Evolutionary conservation across 345 rosid species (phyloP), one percentile per base, ranked within the genome.

Genomic region (Moricandia moricandioides): DNA sequence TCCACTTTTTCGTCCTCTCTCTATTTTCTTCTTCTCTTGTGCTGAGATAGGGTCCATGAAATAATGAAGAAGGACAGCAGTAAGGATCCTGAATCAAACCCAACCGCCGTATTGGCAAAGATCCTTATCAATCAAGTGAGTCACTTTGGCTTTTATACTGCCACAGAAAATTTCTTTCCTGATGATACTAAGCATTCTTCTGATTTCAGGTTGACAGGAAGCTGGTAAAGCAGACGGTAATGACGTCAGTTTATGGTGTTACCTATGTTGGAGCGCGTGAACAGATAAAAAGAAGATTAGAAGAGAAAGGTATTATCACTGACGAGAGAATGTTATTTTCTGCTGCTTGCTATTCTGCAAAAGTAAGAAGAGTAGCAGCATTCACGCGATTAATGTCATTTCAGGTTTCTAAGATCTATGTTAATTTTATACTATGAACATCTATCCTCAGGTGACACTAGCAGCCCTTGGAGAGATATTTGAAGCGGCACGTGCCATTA

Each of bases 201-300:
- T 79, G 49, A 60, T 82, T 84, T 80, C 90, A 95, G 99, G 97
- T 95, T 39, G 97, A 95, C 81, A 79, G 97, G 64, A 95, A 92
- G 83, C 78, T 95, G 77, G 97, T 95, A 54, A 92, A 92, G 74
- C 99, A 95, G 78, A 95, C 99, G 0, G 99, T 95, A 77, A 95
- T 95, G 99, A 95, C 99, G 66, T 95, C 99, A 73, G 99, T 95
- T 40, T 95, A 95, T 89, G 99, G 98, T 73, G 99, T 95, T 64
- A 95, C 99, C 55, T 95, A 82, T 84, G 87, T 89, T 52, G 99
- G 99, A 33, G 99, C 99, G 37, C 97, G 99, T 61, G 97, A 95
- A 69, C 99, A 95, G 76, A 95, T 92, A 82, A 90, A 89, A 84
- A 84, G 85, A 84, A 88, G 97, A 82, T 85, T 95, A 77, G 88